Conservation (phyloP, 2,329 filamentous ascomycete genomes). For the Fusarium pseudonygamai region DNA sequence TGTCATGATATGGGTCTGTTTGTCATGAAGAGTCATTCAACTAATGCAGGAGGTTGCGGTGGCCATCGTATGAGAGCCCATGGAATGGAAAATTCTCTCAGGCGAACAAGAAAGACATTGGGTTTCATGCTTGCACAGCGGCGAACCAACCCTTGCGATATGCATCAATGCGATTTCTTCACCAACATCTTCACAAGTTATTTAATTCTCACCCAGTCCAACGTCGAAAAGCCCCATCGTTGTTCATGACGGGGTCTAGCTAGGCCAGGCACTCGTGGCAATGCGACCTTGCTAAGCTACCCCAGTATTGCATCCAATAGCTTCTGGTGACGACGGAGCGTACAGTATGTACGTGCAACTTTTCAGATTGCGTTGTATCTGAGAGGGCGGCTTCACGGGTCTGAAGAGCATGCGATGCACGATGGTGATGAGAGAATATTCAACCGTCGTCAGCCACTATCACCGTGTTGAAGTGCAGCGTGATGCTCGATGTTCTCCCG, state of each 20-base stretch:
- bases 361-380: conserved; percentile 6
- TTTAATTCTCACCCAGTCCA: not conserved
- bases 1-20: conserved; percentile 23
- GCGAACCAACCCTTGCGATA: not conserved
- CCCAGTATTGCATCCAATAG: conserved; percentile 31
- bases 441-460: not conserved
- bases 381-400: not conserved
- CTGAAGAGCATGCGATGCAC: not conserved
- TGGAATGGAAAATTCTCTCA: not conserved
- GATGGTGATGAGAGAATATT: not conserved
- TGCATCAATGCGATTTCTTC: conserved; percentile 1
- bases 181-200: conserved; percentile 5
- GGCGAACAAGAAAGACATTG: not conserved
- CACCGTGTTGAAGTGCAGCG: not conserved
- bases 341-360: not conserved
- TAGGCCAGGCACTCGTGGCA: conserved; percentile 35
- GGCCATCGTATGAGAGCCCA: conserved; percentile 12
- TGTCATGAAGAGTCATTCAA: conserved; percentile 12
- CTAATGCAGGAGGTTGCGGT: conserved; percentile 4
- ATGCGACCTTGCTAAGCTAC: conserved; percentile 30
- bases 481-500: conserved; percentile 6
- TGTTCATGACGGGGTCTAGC: conserved; percentile 19
- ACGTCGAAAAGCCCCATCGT: conserved; percentile 8
- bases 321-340: conserved; percentile 15
- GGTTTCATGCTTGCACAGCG: not conserved